Base-by-base conservation (phyloP, 768 basidiomycete species). In the Tephrocybe sp. region DNA sequence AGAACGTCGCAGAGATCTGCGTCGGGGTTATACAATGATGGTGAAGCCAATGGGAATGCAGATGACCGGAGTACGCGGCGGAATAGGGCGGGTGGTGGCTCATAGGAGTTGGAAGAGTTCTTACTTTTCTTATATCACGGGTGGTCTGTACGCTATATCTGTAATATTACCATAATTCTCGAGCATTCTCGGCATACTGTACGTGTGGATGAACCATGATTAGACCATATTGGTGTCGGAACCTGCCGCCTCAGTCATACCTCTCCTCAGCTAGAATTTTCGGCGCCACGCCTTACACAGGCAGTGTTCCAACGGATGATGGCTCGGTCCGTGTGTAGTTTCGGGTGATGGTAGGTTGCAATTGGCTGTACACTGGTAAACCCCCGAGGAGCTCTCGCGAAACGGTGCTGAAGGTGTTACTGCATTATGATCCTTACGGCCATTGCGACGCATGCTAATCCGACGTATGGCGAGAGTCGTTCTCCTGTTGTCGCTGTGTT, bases 381-480 rank as follows among this genome's bases (percentile, higher is more conserved):
- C 4, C n/a, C n/a, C n/a, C 18, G n/a, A 19, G 8, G 11, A 38
- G 37, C 59, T 42, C 47, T 1, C 31, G 11, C 43, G 18, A 10
- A 24, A 42, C 23, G 18, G 37, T 38, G 7, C n/a, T 6, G 4
- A 19, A 13, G 21, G 46, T 46, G 12, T 68, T 59, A 74, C 61
- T 70, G 65, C 50, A 69, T 50, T 55, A 74, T 63, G 48, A 93
- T 79, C 30, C 83, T 84, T 39, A 86, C 73, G 0, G 93, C 97
- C 97, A 99, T 98, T 21, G 82, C 82, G 19, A 97, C 68, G 64
- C 95, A 98, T 13, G 95, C 92, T 12, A 99, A 65, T 5, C 89
- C 86, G 13, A 99, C 97, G 59, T 97, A 98, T 31, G 95, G 97
- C 23, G 95, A 97, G 38, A 99, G 71, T 16, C 97, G 80, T 67